These are phyloP conservation scores for slime mould (Dictyostelium discoideum) DNA, from an alignment of 78 protist genomes.

Conservation along the genomic window DNA sequence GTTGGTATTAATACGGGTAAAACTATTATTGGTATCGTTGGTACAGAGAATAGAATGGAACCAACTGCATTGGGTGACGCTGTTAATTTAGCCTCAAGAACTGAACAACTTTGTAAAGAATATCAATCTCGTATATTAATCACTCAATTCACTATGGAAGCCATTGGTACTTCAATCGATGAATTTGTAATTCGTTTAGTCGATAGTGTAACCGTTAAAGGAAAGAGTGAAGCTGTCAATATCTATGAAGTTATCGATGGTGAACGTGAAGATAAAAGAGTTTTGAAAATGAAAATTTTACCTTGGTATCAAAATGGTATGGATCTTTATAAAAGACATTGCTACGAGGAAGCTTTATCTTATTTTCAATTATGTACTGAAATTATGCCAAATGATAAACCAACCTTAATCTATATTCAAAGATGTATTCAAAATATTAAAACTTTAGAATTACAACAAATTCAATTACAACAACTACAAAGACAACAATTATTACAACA, in stretches of 20 bases:
- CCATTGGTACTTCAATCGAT: conserved; percentile 69
- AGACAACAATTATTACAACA: neutral
- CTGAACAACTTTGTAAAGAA: conserved; percentile 77
- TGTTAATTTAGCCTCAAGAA: conserved; percentile 80
- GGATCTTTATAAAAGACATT: conserved; percentile 25
- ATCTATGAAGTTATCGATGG: conserved; percentile 80
- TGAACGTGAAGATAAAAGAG: conserved; percentile 32
- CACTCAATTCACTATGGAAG: conserved; percentile 74
- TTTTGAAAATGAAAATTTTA: conserved; percentile 26
- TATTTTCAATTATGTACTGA: conserved; percentile 52
- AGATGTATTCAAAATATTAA: conserved; percentile 22
- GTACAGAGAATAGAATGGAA: conserved; percentile 83
- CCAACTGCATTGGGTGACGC: conserved; percentile 84
- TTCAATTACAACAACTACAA: neutral
- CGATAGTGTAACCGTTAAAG: conserved; percentile 68
- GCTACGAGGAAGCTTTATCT: conserved; percentile 48
- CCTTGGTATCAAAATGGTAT: conserved; percentile 36
- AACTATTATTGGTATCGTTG: conserved; percentile 77
- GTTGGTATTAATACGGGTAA: conserved; percentile 85
- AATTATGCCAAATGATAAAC: conserved; percentile 70
- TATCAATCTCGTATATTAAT: conserved; percentile 66
- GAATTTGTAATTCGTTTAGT: conserved; percentile 69
- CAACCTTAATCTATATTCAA: conserved; percentile 44
- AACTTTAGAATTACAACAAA: neutral
- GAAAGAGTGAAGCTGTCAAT: conserved; percentile 64